Conservation (phyloP, 31 red algal species). For the Asparagopsis taxiformis region DNA sequence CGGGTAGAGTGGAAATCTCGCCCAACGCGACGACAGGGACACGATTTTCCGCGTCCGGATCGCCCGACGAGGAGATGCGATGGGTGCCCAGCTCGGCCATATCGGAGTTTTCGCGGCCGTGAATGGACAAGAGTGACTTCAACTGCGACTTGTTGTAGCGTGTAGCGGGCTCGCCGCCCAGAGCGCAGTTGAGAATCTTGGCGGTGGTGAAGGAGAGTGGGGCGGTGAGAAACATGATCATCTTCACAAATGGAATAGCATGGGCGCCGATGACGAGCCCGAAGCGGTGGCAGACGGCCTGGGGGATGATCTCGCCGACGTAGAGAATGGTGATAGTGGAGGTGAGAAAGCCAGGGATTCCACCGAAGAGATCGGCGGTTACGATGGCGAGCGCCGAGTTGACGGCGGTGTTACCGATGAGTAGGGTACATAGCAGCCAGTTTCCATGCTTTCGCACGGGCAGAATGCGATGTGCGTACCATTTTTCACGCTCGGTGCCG, state of each 20-base stretch:
- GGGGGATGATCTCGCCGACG: constrained; percentile 96
- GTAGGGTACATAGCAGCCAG: constrained; percentile 89
- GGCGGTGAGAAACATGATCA: constrained; percentile 83
- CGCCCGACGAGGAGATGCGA: background rate
- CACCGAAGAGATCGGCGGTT: constrained; percentile 82
- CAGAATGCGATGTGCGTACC: constrained; percentile 75
- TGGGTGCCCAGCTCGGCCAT: no score
- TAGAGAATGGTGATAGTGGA: constrained; percentile 90
- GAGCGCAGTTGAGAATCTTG: constrained; percentile 69
- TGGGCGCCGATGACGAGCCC: constrained; percentile 83
- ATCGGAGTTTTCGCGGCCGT: constrained; percentile 41
- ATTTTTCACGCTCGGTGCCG: constrained; percentile 69
- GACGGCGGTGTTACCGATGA: constrained; percentile 97
- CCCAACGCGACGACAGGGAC: no score
- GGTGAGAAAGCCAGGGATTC: constrained; percentile 77
- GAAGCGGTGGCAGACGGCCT: constrained; percentile 94
- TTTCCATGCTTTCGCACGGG: constrained; percentile 94
- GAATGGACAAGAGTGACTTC: constrained; percentile 89
- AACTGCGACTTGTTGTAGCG: constrained; percentile 89
- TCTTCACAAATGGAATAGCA: constrained; percentile 77
- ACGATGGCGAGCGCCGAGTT: constrained; percentile 91
- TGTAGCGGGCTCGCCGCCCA: constrained; percentile 79
- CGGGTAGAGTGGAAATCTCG: no score
- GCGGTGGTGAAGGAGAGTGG: constrained; percentile 84
- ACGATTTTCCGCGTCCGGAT: background rate